Evolutionary conservation across 1,284 basidiomycete species (phyloP).

Genomic region (Microbotryum scabiosae): DNA sequence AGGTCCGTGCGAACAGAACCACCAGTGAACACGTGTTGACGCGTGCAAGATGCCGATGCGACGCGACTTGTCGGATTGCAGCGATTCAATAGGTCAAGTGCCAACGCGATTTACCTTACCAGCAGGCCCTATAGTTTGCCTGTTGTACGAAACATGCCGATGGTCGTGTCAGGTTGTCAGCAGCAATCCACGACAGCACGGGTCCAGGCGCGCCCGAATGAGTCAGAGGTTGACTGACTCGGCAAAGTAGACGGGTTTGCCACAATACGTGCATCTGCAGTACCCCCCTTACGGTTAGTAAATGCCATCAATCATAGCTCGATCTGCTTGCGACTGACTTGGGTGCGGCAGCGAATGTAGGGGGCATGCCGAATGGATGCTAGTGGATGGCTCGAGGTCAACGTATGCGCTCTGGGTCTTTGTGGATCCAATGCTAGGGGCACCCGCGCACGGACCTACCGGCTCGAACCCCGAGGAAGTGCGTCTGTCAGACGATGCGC

Average conservation of each 20-base stretch:
- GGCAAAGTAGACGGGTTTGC: conserved; percentile 41
- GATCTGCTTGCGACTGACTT: neutral
- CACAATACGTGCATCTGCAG: conserved; percentile 38
- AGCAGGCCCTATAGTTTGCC: conserved; percentile 41
- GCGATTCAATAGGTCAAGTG: neutral
- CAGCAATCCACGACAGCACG: neutral
- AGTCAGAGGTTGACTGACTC: conserved; percentile 31
- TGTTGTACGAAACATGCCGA: neutral
- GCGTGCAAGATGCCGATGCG: neutral
- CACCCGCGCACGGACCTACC: no score
- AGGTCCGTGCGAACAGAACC: neutral
- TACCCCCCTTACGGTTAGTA: neutral
- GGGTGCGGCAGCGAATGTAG: neutral
- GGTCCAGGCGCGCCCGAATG: neutral
- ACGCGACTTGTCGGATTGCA: neutral
- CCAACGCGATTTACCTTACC: conserved; percentile 35
- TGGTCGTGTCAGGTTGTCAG: neutral
- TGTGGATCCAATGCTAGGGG: no score
- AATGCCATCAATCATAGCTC: neutral
- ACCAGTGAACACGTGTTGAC: neutral
- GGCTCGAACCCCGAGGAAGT: no score
- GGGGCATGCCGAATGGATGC: neutral
- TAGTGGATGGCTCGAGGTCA: no score
- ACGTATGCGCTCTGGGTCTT: no score
- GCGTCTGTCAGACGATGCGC: no score